A percentile compares a stretch with the other conserved stretches of the same genome.
Evolutionary conservation across 192 early-diverging fungal species (phyloP).

Genomic region (Haplosporangium gracile): DNA sequence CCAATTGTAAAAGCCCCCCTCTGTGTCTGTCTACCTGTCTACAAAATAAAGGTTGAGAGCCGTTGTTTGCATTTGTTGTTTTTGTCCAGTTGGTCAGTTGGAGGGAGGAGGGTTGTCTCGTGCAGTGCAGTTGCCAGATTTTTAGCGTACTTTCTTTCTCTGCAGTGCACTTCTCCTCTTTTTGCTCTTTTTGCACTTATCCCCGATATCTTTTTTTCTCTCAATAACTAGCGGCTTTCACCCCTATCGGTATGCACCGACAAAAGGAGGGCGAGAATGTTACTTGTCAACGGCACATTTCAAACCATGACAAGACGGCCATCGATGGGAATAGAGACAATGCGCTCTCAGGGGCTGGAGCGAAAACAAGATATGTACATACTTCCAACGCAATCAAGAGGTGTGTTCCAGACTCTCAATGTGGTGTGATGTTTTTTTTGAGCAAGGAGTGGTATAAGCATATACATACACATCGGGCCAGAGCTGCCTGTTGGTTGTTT

Average conservation of each 20-base stretch:
- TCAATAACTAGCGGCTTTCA: not conserved
- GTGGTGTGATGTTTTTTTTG: not conserved
- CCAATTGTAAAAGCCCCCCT: not conserved
- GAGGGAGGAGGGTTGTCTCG: not conserved
- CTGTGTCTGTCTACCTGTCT: not conserved
- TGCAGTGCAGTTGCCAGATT: not conserved
- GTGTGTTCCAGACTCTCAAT: conserved; percentile 3
- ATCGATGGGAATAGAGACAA: not conserved
- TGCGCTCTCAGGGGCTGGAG: not conserved
- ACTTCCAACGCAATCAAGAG: not conserved
- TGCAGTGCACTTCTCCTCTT: not conserved
- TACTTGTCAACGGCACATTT: not conserved
- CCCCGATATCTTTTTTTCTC: not conserved
- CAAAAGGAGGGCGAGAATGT: not conserved
- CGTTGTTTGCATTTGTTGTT: not conserved
- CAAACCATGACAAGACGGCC: not conserved
- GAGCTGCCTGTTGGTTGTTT: not conserved
- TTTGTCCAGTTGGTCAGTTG: conserved; percentile 8
- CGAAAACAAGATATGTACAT: not conserved
- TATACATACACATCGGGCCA: not conserved
- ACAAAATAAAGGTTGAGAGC: not conserved
- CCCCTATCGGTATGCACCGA: not conserved
- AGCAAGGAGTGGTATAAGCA: not conserved
- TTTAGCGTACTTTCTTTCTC: not conserved
- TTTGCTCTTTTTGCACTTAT: not conserved